These are phyloP conservation scores for Zychaea mexicana DNA, from an alignment of 371 early-diverging fungal genomes.

Conservation along the genomic window DNA sequence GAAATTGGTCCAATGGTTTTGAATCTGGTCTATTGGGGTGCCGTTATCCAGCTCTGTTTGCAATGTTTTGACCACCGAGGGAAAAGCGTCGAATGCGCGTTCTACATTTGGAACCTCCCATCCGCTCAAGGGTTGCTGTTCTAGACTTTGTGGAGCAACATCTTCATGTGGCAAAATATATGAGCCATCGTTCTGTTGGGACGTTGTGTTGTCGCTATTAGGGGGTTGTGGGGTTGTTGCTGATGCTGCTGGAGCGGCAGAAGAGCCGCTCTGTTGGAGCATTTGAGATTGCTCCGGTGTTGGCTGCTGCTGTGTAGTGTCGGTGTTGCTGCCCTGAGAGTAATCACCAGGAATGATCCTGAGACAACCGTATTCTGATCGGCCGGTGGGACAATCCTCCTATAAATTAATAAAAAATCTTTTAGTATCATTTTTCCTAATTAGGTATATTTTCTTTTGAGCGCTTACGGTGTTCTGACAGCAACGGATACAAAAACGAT, in stretches of 20 bases:
- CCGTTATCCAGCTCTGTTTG: not conserved
- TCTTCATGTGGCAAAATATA: constrained; percentile 1
- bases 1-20: constrained; percentile 13
- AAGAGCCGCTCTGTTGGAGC: not conserved
- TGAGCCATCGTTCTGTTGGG: not conserved
- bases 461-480: constrained; percentile 19
- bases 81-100: constrained; percentile 12
- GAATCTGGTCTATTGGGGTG: constrained; percentile 2
- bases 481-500: constrained; percentile 52
- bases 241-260: not conserved
- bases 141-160: constrained; percentile 4
- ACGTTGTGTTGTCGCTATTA: not conserved
- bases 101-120: not conserved
- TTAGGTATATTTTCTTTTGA: not conserved
- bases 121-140: not conserved
- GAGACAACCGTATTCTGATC: constrained; percentile 44
- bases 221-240: not conserved
- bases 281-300: too few relatives aligned
- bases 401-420: not conserved
- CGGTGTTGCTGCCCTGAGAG: constrained; percentile 1
- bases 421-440: not conserved
- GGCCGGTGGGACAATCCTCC: constrained; percentile 38
- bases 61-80: not conserved
- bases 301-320: too few relatives aligned
- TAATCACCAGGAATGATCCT: constrained; percentile 47